Evolutionary conservation across 371 early-diverging fungal genomes (phyloP).

Genomic region (Mortierella sp.): DNA sequence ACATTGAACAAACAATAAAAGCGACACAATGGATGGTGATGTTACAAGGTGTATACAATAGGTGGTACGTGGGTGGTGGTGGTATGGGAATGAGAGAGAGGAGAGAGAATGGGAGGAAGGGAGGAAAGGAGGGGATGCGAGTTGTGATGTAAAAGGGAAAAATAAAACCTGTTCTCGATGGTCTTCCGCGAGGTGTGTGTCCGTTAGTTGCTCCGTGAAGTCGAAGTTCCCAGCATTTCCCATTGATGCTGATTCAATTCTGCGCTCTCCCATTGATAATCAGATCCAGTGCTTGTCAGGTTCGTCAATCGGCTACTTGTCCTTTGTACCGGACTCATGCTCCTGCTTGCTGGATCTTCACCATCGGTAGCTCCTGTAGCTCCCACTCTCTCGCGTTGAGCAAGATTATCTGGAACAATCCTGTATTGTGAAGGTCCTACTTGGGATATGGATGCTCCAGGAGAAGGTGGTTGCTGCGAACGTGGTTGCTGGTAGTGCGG

Average conservation of each 20-base stretch:
- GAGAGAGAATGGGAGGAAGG: too few species aligned
- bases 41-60: too few species aligned
- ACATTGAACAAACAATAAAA: too few species aligned
- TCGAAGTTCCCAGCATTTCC: slow-evolving; percentile 30
- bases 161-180: too few species aligned
- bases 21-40: too few species aligned
- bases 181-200: too few species aligned
- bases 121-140: too few species aligned
- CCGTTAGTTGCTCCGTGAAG: not conserved
- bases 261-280: slow-evolving; percentile 47
- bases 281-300: slow-evolving; percentile 27
- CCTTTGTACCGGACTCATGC: slow-evolving; percentile 22
- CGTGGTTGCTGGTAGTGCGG: slow-evolving; percentile 2
- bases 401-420: slow-evolving; percentile 16
- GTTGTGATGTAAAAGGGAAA: too few species aligned
- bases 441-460: slow-evolving; percentile 11
- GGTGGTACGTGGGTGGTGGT: too few species aligned
- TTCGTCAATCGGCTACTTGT: slow-evolving; percentile 41
- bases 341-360: slow-evolving; percentile 6
- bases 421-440: slow-evolving; percentile 28
- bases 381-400: not conserved
- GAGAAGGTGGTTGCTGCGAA: slow-evolving; percentile 5
- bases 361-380: not conserved
- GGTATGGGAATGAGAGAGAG: too few species aligned
- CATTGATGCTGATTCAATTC: slow-evolving; percentile 36